A percentile compares a stretch with the other conserved stretches of the same genome.
Evolutionary conservation across 371 early-diverging fungal species (phyloP).

Genomic region (Cokeromyces recurvatus): DNA sequence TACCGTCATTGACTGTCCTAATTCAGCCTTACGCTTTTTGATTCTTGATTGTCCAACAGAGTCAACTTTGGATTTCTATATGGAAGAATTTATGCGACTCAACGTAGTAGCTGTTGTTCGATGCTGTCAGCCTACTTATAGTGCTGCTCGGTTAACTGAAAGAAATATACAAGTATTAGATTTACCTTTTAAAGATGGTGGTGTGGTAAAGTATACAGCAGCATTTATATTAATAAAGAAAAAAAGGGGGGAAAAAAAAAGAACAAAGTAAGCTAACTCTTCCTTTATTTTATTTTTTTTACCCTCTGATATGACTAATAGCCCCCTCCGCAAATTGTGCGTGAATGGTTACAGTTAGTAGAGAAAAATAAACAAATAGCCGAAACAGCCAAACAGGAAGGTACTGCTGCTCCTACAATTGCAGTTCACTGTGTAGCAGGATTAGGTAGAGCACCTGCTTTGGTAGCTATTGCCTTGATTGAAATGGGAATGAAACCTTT

Average conservation of each 20-base stretch:
- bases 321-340: constrained; percentile 70
- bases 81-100: constrained; percentile 72
- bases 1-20: constrained; percentile 23
- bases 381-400: constrained; percentile 32
- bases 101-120: constrained; percentile 82
- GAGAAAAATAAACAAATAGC: constrained; percentile 28
- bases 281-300: neutral
- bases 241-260: neutral
- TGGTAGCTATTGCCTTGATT: constrained; percentile 79
- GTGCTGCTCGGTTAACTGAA: constrained; percentile 66
- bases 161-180: constrained; percentile 36
- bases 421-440: constrained; percentile 92
- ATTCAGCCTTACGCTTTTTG: constrained; percentile 65
- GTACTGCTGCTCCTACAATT: constrained; percentile 54
- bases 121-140: constrained; percentile 88
- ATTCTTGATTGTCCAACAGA: constrained; percentile 92
- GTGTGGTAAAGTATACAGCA: constrained; percentile 41
- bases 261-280: too few species aligned
- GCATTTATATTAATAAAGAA: neutral
- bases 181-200: constrained; percentile 58
- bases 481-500: constrained; percentile 81
- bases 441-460: constrained; percentile 71
- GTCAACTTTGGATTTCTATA: constrained; percentile 74
- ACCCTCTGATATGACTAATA: neutral
- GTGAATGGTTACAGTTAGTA: constrained; percentile 75